Evolutionary conservation across 2,329 filamentous ascomycete genomes (phyloP), one percentile per base, ranked within the genome.

Genomic region (Didymella lethalis): DNA sequence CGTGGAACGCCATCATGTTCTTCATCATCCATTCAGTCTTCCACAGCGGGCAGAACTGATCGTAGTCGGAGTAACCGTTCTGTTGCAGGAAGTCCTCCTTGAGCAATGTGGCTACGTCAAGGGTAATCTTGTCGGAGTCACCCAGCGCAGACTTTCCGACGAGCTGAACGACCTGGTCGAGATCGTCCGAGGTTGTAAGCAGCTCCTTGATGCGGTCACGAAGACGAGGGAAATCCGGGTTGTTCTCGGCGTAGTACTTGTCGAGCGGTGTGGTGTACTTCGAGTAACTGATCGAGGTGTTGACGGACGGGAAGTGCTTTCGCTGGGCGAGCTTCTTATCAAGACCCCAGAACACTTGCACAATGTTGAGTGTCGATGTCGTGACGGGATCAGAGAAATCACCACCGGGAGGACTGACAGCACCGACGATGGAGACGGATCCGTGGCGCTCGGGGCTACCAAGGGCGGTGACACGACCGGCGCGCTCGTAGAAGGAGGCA

Each of bases 11-110:
- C 84, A 99, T 91, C 88, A 99, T 98, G 65, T 92, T 90, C 86
- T 96, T 97, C 95, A 99, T 99, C 95, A 99, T 98, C 90, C 95
- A 99, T 79, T 96, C 91, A 0, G 95, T 99, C 89, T 99, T 99
- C 95, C 95, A 99, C 74, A 99, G 86, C 48, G 95, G 95, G 77
- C 95, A 99, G 88, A 96, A 99, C 82, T 98, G 93, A 77, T 99
- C 95, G 78, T 99, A 98, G 80, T 98, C 92, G 68, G 91, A 95
- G 87, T 99, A 99, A 64, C 95, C 95, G 82, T 99, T 99, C 80
- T 99, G 95, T 81, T 99, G 95, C 76, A 99, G 78, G 83, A 99
- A 99, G 78, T 99, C 95, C 76, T 99, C 95, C 87, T 99, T 99
- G 80, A 99, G 83, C 69, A 99, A 83, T 18, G 87, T 89, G 18